These are phyloP conservation scores for Prunus kanzakura DNA, from an alignment of 306 rosid genomes.

Conservation along the genomic window DNA sequence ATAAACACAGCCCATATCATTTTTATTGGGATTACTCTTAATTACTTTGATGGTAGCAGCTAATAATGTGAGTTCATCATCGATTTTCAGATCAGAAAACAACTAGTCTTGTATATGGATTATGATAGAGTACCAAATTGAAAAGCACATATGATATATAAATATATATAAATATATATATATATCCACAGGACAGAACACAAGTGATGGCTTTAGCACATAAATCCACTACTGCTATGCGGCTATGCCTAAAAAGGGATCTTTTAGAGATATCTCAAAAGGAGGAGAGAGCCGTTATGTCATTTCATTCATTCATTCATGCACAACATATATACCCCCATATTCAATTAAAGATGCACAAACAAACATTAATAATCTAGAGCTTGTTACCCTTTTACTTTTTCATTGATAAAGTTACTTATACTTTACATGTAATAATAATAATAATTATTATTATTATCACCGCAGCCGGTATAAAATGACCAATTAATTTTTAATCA, in stretches of 20 bases:
- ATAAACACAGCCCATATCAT: background rate
- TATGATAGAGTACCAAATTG: conserved; percentile 9
- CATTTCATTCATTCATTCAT: conserved; percentile 4
- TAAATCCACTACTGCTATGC: background rate
- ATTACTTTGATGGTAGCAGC: background rate
- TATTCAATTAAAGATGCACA: background rate
- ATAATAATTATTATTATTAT: background rate
- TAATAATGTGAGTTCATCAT: background rate
- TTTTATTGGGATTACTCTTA: conserved; percentile 1
- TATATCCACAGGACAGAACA: too few species aligned
- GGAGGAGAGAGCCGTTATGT: conserved; percentile 56
- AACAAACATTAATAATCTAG: background rate
- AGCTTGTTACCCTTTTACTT: background rate
- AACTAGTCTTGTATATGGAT: background rate
- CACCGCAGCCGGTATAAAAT: background rate
- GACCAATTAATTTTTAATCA: background rate
- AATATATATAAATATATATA: background rate
- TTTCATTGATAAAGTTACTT: background rate
- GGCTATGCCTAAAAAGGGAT: conserved; percentile 28
- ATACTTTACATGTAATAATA: background rate
- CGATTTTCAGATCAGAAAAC: background rate
- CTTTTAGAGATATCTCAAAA: conserved; percentile 59
- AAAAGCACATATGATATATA: background rate
- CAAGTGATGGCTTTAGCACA: conserved; percentile 7
- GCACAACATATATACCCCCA: background rate